Base-by-base conservation (phyloP, 2,329 filamentous ascomycete genomes). In the Arthrobotrys sinensis region DNA sequence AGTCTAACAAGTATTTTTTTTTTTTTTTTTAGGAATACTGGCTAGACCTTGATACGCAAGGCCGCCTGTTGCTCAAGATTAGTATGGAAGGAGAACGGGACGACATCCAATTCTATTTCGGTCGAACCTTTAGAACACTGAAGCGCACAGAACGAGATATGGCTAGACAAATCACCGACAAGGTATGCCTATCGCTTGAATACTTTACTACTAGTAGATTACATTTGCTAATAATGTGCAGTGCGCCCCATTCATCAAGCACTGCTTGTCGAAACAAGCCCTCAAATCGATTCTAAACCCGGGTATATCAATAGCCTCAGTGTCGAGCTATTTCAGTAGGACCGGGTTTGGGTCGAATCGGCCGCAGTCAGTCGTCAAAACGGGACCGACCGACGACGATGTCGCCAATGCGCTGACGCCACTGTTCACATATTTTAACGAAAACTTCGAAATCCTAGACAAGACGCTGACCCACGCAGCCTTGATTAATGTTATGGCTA, bases 391-490 rank as follows among this genome's bases (percentile, higher is more conserved):
- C 0, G 89, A 89, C 36, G 88, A 88, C 5, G 93, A 97, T 76
- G 88, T 97, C 19, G 91, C 93, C 80, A 91, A 91, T 81, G 93
- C 93, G 0, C 86, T 99, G 11, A 91, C 92, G 81, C 92, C 94
- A 3, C 88, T 99, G 0, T 96, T 97, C 83, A 89, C 90, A 67
- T 99, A 99, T 84, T 99, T 99, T 83, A 93, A 99, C 83, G 95
- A 97, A 83, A 99, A 99, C 83, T 99, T 99, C 85, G 93, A 94
- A 76, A 97, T 98, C 81, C 97, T 99, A 94, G 97, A 98, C 85
- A 91, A 96, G 84, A 97, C 95, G 0, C 87, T 99, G 71, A 98
- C 96, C 0, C 92, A 94, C 73, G 91, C 93, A 72, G 96, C 96
- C n/a, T 97, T 99, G 95, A 90, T 94, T 81, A 94, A 96, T 83